Conservation (phyloP, 1,284 basidiomycete species). For the Boletus mariae region DNA sequence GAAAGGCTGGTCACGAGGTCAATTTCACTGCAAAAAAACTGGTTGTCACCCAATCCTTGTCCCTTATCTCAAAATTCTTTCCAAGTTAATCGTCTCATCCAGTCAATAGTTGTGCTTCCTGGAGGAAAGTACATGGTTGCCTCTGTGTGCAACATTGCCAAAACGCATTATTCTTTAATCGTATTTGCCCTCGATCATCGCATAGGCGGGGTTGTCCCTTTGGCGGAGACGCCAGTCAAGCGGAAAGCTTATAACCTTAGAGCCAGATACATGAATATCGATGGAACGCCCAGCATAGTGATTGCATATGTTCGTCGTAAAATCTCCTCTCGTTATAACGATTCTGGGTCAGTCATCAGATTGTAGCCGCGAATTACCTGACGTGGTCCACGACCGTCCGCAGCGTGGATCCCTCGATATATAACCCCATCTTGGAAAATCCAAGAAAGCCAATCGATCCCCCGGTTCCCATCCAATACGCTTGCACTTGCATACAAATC, state of each 20-base stretch:
- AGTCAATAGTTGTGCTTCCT: constrained; percentile 60
- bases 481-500: constrained; percentile 46
- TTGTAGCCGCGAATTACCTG: neutral
- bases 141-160: constrained; percentile 46
- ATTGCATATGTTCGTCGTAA: constrained; percentile 49
- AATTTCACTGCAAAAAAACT: constrained; percentile 57
- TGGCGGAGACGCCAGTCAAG: constrained; percentile 50
- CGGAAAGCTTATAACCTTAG: constrained; percentile 57
- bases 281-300: constrained; percentile 50
- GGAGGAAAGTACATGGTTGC: constrained; percentile 69
- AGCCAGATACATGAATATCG: constrained; percentile 57
- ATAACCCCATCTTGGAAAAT: constrained; percentile 34
- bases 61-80: constrained; percentile 37
- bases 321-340: constrained; percentile 26
- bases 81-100: constrained; percentile 42
- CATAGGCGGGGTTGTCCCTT: constrained; percentile 40
- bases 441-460: constrained; percentile 45
- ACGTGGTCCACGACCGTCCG: neutral
- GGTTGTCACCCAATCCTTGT: constrained; percentile 42
- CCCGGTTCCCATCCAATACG: constrained; percentile 47
- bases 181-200: constrained; percentile 59
- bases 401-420: constrained; percentile 47
- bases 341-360: constrained; percentile 29
- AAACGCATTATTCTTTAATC: constrained; percentile 46
- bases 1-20: constrained; percentile 62